These are phyloP conservation scores for Lodderomyces theae DNA, from an alignment of 1,139 yeast genomes.

Conservation along the genomic window DNA sequence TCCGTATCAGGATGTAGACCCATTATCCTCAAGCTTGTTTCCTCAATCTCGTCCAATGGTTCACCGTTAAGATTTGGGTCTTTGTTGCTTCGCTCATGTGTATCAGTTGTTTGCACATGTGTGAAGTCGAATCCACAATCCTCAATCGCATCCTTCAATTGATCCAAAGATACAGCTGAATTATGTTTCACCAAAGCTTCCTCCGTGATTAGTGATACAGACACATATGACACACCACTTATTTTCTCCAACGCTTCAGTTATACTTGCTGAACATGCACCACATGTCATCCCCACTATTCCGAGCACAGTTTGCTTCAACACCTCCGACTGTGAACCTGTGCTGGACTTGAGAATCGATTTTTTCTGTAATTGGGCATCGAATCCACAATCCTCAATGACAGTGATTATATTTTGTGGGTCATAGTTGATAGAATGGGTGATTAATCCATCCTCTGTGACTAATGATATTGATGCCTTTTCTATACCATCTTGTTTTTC, in stretches of 20 bases:
- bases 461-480: conserved; percentile 30
- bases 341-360: background rate
- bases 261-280: conserved; percentile 71
- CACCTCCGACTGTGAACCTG: background rate
- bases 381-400: conserved; percentile 41
- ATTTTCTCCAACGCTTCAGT: conserved; percentile 48
- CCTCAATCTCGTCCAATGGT: conserved; percentile 23
- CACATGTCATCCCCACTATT: conserved; percentile 83
- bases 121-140: conserved; percentile 73
- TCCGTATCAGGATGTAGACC: conserved; percentile 32
- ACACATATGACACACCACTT: conserved; percentile 48
- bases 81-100: background rate
- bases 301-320: conserved; percentile 24
- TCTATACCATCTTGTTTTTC: conserved; percentile 23
- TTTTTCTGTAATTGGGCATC: conserved; percentile 23
- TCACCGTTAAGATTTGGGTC: background rate
- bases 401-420: conserved; percentile 17
- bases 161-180: conserved; percentile 26
- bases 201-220: conserved; percentile 73
- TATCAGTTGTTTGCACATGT: conserved; percentile 17
- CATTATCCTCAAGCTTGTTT: conserved; percentile 29
- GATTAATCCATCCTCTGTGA: conserved; percentile 36
- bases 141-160: conserved; percentile 53
- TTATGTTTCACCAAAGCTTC: conserved; percentile 59
- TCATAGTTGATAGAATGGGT: conserved; percentile 18